phyloP scores from a whole-genome alignment of 768 basidiomycete species.

The Plicaturopsis crispa region DNA sequence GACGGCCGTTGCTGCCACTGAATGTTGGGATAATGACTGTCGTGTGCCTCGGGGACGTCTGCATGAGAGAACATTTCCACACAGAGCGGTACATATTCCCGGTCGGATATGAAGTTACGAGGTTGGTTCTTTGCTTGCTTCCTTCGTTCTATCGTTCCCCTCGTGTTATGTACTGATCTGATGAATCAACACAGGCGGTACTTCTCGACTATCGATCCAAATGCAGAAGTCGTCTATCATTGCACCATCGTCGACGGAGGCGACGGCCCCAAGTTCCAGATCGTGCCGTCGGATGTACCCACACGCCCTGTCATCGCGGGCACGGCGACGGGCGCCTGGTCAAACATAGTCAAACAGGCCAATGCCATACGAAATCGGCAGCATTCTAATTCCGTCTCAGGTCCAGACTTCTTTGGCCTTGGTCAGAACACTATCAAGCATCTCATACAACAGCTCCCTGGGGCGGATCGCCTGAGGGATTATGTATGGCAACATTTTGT shows the following conservation, averaged over 20 bases:
- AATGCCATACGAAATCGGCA: constrained; percentile 75
- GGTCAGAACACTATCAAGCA: constrained; percentile 87
- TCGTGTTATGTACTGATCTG: constrained; percentile 4
- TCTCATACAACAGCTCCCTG: constrained; percentile 78
- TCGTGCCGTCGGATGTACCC: constrained; percentile 64
- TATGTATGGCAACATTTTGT: constrained; percentile 85
- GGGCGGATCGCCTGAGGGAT: constrained; percentile 62
- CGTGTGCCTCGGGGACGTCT: constrained; percentile 64
- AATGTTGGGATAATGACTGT: constrained; percentile 88
- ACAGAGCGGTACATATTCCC: constrained; percentile 88
- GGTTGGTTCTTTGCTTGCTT: constrained; percentile 33
- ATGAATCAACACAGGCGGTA: constrained; percentile 48
- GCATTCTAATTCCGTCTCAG: constrained; percentile 83
- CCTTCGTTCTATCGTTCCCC: neutral
- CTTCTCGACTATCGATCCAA: constrained; percentile 66
- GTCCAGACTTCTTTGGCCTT: constrained; percentile 83
- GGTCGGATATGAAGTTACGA: constrained; percentile 76
- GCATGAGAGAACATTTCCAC: constrained; percentile 79
- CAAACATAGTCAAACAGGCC: constrained; percentile 74
- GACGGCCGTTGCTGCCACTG: constrained; percentile 66
- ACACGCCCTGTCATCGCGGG: constrained; percentile 72
- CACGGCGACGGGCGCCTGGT: constrained; percentile 88
- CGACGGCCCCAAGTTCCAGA: constrained; percentile 82
- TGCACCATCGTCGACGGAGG: constrained; percentile 83
- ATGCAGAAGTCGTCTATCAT: constrained; percentile 62